Percentiles rank a stretch among this genome's conserved stretches.
Conservation (phyloP, 768 basidiomycete genomes). For the Serendipita sp. region DNA sequence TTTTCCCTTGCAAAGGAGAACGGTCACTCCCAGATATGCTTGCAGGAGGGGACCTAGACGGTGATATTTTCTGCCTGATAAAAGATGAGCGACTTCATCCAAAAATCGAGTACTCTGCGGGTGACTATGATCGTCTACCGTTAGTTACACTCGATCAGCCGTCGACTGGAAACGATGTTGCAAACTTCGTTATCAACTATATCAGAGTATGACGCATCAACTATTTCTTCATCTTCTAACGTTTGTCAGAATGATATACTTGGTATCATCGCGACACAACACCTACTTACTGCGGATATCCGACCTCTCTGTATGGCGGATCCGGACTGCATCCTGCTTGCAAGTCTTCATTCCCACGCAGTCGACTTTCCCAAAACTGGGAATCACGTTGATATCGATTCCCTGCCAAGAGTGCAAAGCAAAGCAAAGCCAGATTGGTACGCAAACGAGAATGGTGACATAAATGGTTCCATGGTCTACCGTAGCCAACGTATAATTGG, state of each 20-base stretch:
- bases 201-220: slow-evolving; percentile 26
- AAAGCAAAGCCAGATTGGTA: slow-evolving; percentile 41
- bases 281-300: slow-evolving; percentile 32
- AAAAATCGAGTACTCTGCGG: slow-evolving; percentile 21
- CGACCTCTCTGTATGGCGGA: slow-evolving; percentile 38
- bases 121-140: slow-evolving; percentile 32
- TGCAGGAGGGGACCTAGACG: slow-evolving; percentile 57
- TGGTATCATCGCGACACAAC: slow-evolving; percentile 33
- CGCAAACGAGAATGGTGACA: slow-evolving; percentile 32
- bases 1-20: slow-evolving; percentile 30
- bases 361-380: slow-evolving; percentile 53
- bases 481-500: slow-evolving; percentile 40
- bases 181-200: slow-evolving; percentile 52
- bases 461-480: slow-evolving; percentile 28
- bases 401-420: slow-evolving; percentile 29
- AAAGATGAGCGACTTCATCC: slow-evolving; percentile 17
- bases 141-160: slow-evolving; percentile 29
- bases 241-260: slow-evolving; percentile 33
- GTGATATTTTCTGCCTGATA: slow-evolving; percentile 40
- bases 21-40: slow-evolving; percentile 45
- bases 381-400: slow-evolving; percentile 23
- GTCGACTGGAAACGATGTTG: slow-evolving; percentile 46
- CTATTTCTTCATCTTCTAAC: slow-evolving; percentile 48
- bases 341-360: slow-evolving; percentile 37
- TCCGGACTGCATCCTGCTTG: slow-evolving; percentile 33